These are phyloP conservation scores for Tremella fuciformis DNA, from an alignment of 768 basidiomycete species.

Conservation along the genomic window DNA sequence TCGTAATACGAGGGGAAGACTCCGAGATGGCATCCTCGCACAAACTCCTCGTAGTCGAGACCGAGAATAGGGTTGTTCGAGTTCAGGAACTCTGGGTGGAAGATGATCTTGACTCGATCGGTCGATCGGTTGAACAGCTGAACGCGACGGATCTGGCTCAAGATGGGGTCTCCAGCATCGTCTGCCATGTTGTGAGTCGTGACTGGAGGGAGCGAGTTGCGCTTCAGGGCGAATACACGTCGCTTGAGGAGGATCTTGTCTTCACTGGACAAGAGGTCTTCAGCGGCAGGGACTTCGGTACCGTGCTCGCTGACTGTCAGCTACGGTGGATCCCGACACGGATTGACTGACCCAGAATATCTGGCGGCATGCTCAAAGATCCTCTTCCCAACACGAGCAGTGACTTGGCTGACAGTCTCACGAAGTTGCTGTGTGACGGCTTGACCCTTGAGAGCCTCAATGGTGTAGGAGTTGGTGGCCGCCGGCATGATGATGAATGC, in stretches of 20 bases:
- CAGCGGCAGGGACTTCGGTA: conserved; percentile 66
- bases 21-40: conserved; percentile 93
- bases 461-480: conserved; percentile 89
- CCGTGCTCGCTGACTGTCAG: conserved; percentile 63
- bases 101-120: conserved; percentile 95
- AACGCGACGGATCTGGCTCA: conserved; percentile 91
- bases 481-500: conserved; percentile 99
- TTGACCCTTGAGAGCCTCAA: conserved; percentile 95
- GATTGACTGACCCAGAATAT: conserved; percentile 72
- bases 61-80: conserved; percentile 96
- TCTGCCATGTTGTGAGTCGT: conserved; percentile 99
- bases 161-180: conserved; percentile 83
- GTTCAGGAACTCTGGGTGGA: conserved; percentile 98
- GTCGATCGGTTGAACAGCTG: conserved; percentile 82
- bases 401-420: conserved; percentile 94
- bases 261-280: conserved; percentile 77
- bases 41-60: conserved; percentile 98
- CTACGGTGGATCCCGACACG: neutral
- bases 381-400: conserved; percentile 83
- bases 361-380: conserved; percentile 92
- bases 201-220: conserved; percentile 89
- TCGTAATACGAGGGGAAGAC: conserved; percentile 87
- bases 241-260: conserved; percentile 94
- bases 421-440: conserved; percentile 95
- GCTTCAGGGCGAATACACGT: conserved; percentile 91